Evolutionary conservation across 306 rosid species (phyloP), one percentile per base, ranked within the genome.

Genomic region (Prunus armeniaca): DNA sequence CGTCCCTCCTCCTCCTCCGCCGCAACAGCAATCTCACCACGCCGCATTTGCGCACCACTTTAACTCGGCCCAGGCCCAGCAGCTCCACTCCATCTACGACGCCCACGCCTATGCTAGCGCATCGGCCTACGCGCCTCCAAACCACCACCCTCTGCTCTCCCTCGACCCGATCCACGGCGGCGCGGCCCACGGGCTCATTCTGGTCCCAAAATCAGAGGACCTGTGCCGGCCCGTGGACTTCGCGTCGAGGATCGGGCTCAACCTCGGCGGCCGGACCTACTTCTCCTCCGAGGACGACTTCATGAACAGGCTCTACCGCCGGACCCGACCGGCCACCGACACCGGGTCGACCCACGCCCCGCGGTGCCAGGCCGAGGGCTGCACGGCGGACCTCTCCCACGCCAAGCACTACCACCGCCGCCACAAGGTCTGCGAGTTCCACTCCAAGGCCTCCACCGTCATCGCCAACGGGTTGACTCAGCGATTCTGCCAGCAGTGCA

Each of bases 401-500:
- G 90, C 97, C 1, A 94, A 94, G 84, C 98, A 94, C 83, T 94
- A 94, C 92, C 97, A 94, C 85, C 96, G 97, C 12, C 95, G 98
- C 52, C 98, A 94, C 86, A 94, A 94, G 83, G 98, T 94, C 60
- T 94, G 98, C 80, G 98, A 94, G 86, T 92, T 87, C 75, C 98
- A 94, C 87, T 94, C 98, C 71, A 94, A 94, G 56, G 92, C 98
- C 47, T 84, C 98, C 80, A 90, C 95, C 58, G 98, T 94, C 83
- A 82, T 94, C 56, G 85, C 98, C 56, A 92, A 93, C 87, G 98
- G 98, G 67, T 76, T 94, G 87, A 94, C 98, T 82, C 98, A 94
- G 92, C 93, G 98, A 68, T 94, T 94, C 87, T 94, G 98, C 89
- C 98, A 94, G 77, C 98, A 94, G 86, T 94, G 98, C 76, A 94